Evolutionary conservation across 352 stramenopile species (phyloP).

Genomic region (Globisporangium okanoganense): DNA sequence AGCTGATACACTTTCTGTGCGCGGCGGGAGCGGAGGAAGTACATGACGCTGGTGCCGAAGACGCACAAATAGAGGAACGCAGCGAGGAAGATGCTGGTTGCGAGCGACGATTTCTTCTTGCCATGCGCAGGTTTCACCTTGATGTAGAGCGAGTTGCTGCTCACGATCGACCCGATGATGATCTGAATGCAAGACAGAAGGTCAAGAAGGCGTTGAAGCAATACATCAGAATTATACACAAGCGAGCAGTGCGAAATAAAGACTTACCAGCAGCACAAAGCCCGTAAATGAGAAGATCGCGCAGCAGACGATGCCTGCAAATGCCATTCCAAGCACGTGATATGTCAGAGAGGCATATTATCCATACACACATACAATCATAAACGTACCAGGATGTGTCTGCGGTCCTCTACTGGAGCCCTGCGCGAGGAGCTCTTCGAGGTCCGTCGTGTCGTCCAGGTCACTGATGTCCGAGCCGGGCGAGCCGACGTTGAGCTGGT

Average conservation of each 20-base stretch:
- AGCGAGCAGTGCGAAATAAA: not conserved
- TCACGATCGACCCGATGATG: slow-evolving; percentile 83
- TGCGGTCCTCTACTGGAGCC: slow-evolving; percentile 67
- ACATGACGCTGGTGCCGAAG: slow-evolving; percentile 86
- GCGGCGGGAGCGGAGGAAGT: slow-evolving; percentile 69
- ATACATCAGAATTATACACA: not conserved
- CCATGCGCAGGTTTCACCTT: slow-evolving; percentile 72
- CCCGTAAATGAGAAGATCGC: slow-evolving; percentile 72
- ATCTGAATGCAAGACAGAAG: slow-evolving; percentile 27
- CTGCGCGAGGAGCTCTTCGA: slow-evolving; percentile 75
- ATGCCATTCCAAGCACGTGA: no score
- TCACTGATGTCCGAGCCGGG: slow-evolving; percentile 74
- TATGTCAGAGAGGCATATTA: no score
- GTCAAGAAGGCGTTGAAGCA: not conserved
- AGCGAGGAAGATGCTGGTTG: slow-evolving; percentile 84
- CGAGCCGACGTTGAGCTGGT: slow-evolving; percentile 78
- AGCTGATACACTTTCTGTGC: slow-evolving; percentile 88
- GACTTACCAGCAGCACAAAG: slow-evolving; percentile 64
- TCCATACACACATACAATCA: not conserved
- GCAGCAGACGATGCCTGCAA: slow-evolving; percentile 64
- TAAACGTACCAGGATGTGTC: slow-evolving; percentile 53
- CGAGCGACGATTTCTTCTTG: slow-evolving; percentile 81
- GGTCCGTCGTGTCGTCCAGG: slow-evolving; percentile 70
- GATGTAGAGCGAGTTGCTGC: slow-evolving; percentile 87
- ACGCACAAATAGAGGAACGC: slow-evolving; percentile 82